These are phyloP conservation scores for Cordyceps javanica DNA, from an alignment of 2,329 filamentous ascomycete genomes.

Conservation along the genomic window DNA sequence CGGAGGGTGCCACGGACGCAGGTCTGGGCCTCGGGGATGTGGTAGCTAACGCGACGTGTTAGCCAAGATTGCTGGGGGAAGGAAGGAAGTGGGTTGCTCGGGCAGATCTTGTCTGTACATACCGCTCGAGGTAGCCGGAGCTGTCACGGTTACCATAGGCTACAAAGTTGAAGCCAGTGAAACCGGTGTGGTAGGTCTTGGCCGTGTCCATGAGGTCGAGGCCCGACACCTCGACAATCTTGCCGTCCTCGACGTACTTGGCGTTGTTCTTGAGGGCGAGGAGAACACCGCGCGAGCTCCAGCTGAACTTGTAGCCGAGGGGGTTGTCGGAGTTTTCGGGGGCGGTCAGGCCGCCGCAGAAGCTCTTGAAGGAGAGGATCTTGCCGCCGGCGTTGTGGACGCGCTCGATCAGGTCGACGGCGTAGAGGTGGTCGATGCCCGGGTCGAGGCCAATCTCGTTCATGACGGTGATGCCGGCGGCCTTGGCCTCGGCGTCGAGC, in stretches of 20 bases:
- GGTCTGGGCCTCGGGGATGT: conserved; percentile 88
- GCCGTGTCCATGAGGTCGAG: conserved; percentile 77
- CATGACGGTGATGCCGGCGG: conserved; percentile 92
- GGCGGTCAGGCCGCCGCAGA: conserved; percentile 74
- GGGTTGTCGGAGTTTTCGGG: conserved; percentile 78
- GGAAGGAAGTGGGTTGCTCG: background rate
- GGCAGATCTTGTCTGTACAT: background rate
- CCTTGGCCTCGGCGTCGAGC: conserved; percentile 75
- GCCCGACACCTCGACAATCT: conserved; percentile 59
- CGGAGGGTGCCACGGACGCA: conserved; percentile 76
- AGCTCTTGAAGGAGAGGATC: conserved; percentile 73
- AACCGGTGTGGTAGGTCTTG: conserved; percentile 91
- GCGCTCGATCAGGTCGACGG: conserved; percentile 79
- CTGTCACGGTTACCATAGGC: conserved; percentile 92
- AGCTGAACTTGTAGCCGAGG: conserved; percentile 67
- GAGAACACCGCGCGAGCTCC: conserved; percentile 63
- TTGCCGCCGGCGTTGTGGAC: conserved; percentile 87
- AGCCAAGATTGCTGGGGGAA: background rate
- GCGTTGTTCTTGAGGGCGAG: conserved; percentile 83
- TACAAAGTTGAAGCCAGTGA: conserved; percentile 75
- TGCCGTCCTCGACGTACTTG: conserved; percentile 73
- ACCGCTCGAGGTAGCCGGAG: conserved; percentile 74
- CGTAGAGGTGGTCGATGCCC: conserved; percentile 64
- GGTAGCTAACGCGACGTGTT: conserved; percentile 43
- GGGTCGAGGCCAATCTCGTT: conserved; percentile 76